Evolutionary conservation across 164 flowering plant species (phyloP), one percentile per base, ranked within the genome.

Genomic region (Aristolochia contorta): DNA sequence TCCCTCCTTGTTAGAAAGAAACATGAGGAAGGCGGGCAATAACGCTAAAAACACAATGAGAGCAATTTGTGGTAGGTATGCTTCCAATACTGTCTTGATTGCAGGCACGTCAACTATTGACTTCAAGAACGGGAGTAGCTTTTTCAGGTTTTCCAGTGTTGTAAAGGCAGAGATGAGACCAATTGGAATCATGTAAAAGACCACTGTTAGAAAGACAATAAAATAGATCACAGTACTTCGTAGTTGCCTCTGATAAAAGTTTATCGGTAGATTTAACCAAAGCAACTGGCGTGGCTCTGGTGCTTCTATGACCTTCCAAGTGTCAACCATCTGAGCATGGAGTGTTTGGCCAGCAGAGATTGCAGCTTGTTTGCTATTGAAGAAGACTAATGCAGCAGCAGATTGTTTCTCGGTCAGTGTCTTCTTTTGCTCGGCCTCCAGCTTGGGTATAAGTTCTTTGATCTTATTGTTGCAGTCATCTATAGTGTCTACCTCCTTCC

Each of bases 61-160:
- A 1, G 92, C 92, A 72, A 93, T 52, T 81, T 93, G 99, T 56
- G 99, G 99, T 24, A 93, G 81, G 61, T 79, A 93, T 25, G 99
- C 97, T 72, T 78, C 86, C 64, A 93, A 63, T n/a, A 90, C 84
- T 3, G 96, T 88, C 77, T 47, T 86, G 43, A 93, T 18, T 0
- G 66, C 77, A 4, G 0, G 61, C 0, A 24, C 33, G 3, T 86
- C 55, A n/a, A 90, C 67, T 51, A 93, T 59, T 22, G 84, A 77
- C 75, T 88, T 86, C 60, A 86, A 21, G 63, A 90, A 93, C 8
- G 97, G 90, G 21, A 93, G 81, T 22, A 74, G 24, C 70, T 84
- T 88, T 75, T 47, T 69, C 69, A 93, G 64, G 69, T 93, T 93
- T 1, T 59, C 58, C 56, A 93, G 68, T 9, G 99, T 93, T 18